Conservation (phyloP, 1,284 basidiomycete genomes). For the Exobasidium rhododendri region DNA sequence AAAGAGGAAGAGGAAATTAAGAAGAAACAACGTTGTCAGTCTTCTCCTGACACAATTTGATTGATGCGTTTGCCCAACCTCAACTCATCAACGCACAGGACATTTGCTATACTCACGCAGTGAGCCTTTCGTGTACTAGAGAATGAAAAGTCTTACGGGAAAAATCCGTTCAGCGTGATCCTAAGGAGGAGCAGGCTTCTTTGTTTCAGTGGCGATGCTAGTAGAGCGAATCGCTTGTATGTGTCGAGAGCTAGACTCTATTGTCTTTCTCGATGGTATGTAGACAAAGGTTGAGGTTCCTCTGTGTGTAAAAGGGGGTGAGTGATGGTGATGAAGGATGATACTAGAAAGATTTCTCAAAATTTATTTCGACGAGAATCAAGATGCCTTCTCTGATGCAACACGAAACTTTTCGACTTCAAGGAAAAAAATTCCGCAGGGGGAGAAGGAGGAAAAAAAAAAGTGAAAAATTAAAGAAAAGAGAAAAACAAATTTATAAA, state of each 20-base stretch:
- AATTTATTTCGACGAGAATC: neutral
- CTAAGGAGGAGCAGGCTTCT: too few relatives aligned
- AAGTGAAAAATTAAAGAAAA: neutral
- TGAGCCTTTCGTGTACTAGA: too few relatives aligned
- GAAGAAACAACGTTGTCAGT: neutral
- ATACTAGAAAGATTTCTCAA: neutral
- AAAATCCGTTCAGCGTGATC: too few relatives aligned
- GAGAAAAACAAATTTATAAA: neutral
- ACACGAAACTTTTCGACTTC: neutral
- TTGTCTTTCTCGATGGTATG: neutral
- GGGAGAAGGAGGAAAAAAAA: neutral
- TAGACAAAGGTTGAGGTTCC: neutral
- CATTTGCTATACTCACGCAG: conserved; percentile 7
- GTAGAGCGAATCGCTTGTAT: neutral
- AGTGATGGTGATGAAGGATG: neutral
- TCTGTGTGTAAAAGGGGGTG: neutral
- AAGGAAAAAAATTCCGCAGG: neutral
- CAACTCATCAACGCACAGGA: conserved; percentile 10
- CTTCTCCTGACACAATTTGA: too few relatives aligned
- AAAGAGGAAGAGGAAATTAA: neutral
- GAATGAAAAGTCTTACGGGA: too few relatives aligned
- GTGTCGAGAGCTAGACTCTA: neutral
- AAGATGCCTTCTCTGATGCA: neutral
- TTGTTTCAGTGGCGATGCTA: neutral
- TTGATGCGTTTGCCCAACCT: too few relatives aligned